Conservation (phyloP, 1,284 basidiomycete species). For the Grifola frondosa region DNA sequence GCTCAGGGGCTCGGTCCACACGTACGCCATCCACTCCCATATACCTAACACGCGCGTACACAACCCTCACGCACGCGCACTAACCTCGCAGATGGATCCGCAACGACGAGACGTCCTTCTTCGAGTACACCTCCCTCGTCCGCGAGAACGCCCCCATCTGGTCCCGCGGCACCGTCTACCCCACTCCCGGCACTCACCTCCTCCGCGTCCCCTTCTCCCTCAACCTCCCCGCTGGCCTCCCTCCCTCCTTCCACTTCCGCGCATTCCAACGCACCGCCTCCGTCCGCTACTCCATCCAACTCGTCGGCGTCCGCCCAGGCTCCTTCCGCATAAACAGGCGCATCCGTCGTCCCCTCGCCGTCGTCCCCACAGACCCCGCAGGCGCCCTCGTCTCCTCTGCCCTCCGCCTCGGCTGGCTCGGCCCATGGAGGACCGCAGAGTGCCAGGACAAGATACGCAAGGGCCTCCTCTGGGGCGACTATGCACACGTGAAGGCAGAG, state of each 20-base stretch:
- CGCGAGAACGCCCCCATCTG: conserved; percentile 18
- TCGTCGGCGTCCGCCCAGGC: conserved; percentile 19
- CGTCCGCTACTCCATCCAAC: conserved; percentile 19
- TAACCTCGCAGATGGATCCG: neutral
- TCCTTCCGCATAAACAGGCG: conserved; percentile 16
- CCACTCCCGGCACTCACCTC: conserved; percentile 19
- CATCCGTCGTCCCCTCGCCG: conserved; percentile 12
- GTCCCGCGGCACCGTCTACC: conserved; percentile 19
- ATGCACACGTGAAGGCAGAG: conserved; percentile 17
- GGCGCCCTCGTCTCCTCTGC: conserved; percentile 8
- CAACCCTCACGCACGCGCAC: too few species aligned
- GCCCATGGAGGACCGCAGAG: conserved; percentile 6
- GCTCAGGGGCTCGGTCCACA: conserved; percentile 1
- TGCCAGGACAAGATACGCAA: conserved; percentile 16
- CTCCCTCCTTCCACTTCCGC: conserved; percentile 22
- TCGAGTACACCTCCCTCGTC: conserved; percentile 8
- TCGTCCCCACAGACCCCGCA: conserved; percentile 18
- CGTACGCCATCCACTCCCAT: neutral
- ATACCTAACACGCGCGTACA: too few species aligned
- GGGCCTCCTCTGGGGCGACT: conserved; percentile 25
- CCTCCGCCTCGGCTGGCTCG: conserved; percentile 3
- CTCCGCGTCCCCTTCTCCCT: conserved; percentile 24
- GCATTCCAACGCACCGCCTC: conserved; percentile 1
- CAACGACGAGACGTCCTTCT: neutral
- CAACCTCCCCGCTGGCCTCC: conserved; percentile 17